Base-by-base conservation (phyloP, 106 monocot species). In the Apostasia ramifera region DNA sequence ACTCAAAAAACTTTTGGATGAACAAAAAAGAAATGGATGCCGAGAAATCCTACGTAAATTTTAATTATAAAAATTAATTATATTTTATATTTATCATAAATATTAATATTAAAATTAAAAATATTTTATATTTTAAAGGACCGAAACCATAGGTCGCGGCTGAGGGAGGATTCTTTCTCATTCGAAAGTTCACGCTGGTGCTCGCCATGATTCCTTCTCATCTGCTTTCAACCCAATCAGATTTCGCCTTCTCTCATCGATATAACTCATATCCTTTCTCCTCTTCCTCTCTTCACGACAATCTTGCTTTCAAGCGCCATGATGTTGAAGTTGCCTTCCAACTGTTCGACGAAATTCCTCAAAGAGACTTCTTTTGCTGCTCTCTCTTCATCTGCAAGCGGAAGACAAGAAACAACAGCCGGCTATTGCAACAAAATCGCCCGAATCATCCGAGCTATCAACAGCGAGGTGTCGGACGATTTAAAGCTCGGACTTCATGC, bases 261-360 rank as follows among this genome's bases (percentile, higher is more conserved):
- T 4, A 40, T 40, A 40, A 8, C 1, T 1, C 59, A 8, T 26
- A 39, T 40, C 40, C 2, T 40, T 1, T 2, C 40, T 37, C 49
- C 47, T 11, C 39, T 39, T 3, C 51, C 12, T 52, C 37, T 2
- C 39, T 0, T 37, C 13, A 57, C 7, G 47, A 47, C 13, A 2
- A 5, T 5, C 39, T 50, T 48, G 6, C 40, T 13, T 48, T 45
- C 4, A 50, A 77, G 70, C 2, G 6, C n/a, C 2, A 47, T 0
- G 14, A 49, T 13, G n/a, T 42, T 48, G 40, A 48, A 38, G 8
- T 40, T 26, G 40, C 74, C 40, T 58, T 63, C 70, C 73, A 81
- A 46, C 57, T 59, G 80, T 71, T 83, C 56, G 80, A 75, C 49
- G 58, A 46, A 86, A 77, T 50, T 66, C 55, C 67, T 14, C 13